Evolutionary conservation across 495 filamentous ascomycete species (phyloP).

Genomic region (Hypoxylon cercidicola): DNA sequence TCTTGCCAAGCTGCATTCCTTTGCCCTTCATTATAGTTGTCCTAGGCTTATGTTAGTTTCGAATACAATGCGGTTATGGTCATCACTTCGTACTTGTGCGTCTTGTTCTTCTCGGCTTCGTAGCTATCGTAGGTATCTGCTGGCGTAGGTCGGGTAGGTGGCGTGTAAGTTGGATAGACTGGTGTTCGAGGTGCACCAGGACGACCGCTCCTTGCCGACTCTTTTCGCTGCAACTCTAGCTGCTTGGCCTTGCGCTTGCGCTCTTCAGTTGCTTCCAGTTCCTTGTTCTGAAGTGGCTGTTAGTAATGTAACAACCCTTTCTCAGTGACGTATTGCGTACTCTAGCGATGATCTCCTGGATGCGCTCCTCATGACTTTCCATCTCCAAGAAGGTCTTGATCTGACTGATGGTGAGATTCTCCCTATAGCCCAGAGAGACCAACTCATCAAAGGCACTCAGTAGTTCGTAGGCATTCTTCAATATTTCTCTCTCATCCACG

Average conservation of each 20-base stretch:
- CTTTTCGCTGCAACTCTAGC: slow-evolving; percentile 96
- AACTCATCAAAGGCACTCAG: slow-evolving; percentile 96
- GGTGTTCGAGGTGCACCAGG: slow-evolving; percentile 72
- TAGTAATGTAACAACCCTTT: slow-evolving; percentile 32
- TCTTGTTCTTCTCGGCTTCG: slow-evolving; percentile 96
- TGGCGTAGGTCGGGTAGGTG: slow-evolving; percentile 75
- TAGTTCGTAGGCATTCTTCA: slow-evolving; percentile 93
- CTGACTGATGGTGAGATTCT: slow-evolving; percentile 92
- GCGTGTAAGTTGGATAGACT: slow-evolving; percentile 88
- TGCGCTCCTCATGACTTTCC: slow-evolving; percentile 98
- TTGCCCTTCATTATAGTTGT: slow-evolving; percentile 82
- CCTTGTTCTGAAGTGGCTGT: slow-evolving; percentile 80
- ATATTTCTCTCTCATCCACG: slow-evolving; percentile 92
- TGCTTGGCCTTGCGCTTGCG: slow-evolving; percentile 98
- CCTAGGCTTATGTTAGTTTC: slow-evolving; percentile 45
- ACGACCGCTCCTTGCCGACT: slow-evolving; percentile 69
- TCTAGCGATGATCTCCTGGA: slow-evolving; percentile 95
- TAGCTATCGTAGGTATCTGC: slow-evolving; percentile 91
- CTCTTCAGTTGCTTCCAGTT: slow-evolving; percentile 96
- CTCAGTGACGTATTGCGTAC: slow-evolving; percentile 57
- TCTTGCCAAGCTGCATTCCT: slow-evolving; percentile 98
- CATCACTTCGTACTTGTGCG: slow-evolving; percentile 67
- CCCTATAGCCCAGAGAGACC: slow-evolving; percentile 92
- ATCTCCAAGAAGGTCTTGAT: slow-evolving; percentile 99
- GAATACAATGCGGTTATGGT: not conserved